A percentile compares a stretch with the other conserved stretches of the same genome.
phyloP scores from a whole-genome alignment of 371 early-diverging fungal genomes.

The Circinella umbellata region DNA sequence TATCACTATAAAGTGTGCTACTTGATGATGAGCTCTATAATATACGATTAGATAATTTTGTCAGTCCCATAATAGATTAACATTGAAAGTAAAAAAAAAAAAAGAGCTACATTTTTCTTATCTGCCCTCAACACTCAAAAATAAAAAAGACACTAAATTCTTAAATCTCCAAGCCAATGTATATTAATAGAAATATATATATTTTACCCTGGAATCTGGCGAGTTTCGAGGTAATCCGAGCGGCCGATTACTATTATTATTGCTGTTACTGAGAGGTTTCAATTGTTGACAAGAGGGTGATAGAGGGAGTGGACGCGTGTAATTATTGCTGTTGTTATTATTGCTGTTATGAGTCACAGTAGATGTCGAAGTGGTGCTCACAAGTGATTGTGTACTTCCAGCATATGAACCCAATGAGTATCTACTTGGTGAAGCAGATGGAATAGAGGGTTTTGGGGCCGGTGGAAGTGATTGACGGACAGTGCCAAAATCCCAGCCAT shows the following conservation, averaged over 20 bases:
- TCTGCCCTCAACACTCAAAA: no score
- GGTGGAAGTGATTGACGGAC: conserved; percentile 47
- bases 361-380: not conserved
- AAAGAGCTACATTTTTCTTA: no score
- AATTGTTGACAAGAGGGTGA: conserved; percentile 3
- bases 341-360: conserved; percentile 1
- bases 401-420: conserved; percentile 28
- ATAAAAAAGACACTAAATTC: no score
- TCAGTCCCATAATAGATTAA: not conserved
- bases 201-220: conserved; percentile 12
- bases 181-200: not conserved
- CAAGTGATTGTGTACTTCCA: conserved; percentile 20
- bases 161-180: not conserved
- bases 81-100: no score
- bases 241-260: not conserved
- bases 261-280: conserved; percentile 1
- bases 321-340: conserved; percentile 12
- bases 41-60: not conserved
- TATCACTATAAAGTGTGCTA: conserved; percentile 26
- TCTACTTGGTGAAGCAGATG: conserved; percentile 32
- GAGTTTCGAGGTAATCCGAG: conserved; percentile 4
- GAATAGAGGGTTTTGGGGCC: conserved; percentile 28
- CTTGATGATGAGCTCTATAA: conserved; percentile 9
- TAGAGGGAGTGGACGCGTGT: conserved; percentile 5
- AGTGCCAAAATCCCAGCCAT: conserved; percentile 46